Evolutionary conservation across 1,284 basidiomycete genomes (phyloP).

Genomic region (Rhizopogon hawkerae): DNA sequence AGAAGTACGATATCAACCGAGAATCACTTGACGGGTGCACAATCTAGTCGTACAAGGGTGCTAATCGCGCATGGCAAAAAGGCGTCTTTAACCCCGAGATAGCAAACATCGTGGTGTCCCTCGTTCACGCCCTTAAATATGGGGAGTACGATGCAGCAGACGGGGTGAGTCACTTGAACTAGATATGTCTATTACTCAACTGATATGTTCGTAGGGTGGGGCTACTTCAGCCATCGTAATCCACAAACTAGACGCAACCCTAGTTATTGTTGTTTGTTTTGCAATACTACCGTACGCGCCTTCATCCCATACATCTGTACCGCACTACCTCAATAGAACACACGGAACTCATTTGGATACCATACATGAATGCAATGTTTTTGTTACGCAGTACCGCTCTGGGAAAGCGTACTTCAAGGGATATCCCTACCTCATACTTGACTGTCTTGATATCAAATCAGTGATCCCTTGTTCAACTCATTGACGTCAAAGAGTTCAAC

Average conservation of each 20-base stretch:
- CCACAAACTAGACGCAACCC: constrained; percentile 43
- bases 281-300: constrained; percentile 21
- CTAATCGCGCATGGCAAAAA: constrained; percentile 82
- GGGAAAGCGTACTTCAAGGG: no score
- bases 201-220: constrained; percentile 56
- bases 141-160: constrained; percentile 98
- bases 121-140: constrained; percentile 86
- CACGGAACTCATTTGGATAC: background rate
- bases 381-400: no score
- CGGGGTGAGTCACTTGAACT: constrained; percentile 55
- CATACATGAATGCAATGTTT: background rate
- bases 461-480: no score
- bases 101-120: constrained; percentile 80
- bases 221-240: constrained; percentile 87
- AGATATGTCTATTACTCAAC: constrained; percentile 10
- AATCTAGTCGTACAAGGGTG: constrained; percentile 90
- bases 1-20: constrained; percentile 76
- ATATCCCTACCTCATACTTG: no score
- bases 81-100: constrained; percentile 87
- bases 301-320: constrained; percentile 12
- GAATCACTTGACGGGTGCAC: constrained; percentile 86
- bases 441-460: no score
- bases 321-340: constrained; percentile 9
- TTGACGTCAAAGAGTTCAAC: no score
- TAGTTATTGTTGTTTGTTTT: constrained; percentile 36